phyloP scores from a whole-genome alignment of 2,329 filamentous ascomycete species.

The Sporothrix phasma region DNA sequence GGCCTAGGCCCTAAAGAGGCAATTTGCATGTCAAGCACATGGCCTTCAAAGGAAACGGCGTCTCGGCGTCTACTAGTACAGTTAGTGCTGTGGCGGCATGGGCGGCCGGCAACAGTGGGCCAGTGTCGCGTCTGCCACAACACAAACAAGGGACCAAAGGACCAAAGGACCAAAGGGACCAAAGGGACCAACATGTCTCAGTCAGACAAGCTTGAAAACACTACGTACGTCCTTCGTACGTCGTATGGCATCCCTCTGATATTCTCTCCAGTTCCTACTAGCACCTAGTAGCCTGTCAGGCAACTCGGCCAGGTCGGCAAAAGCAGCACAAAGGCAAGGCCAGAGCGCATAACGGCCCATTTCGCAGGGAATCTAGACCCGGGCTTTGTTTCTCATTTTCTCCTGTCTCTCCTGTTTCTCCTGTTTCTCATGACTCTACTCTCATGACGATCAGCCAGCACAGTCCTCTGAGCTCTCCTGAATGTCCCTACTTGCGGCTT shows the following conservation, averaged over 20 bases:
- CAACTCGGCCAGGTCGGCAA: not conserved
- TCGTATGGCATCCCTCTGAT: not conserved
- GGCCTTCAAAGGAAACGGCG: not conserved
- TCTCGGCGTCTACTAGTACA: not conserved
- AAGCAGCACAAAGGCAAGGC: no score
- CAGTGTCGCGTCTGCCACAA: not conserved
- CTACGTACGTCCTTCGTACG: no score
- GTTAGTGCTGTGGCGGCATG: not conserved
- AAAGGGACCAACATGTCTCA: not conserved
- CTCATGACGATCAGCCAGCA: not conserved
- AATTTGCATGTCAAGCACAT: not conserved
- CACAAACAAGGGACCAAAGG: not conserved
- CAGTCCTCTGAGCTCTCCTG: not conserved
- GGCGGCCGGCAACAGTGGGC: not conserved
- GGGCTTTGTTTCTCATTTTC: not conserved
- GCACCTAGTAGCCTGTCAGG: no score
- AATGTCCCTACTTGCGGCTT: no score
- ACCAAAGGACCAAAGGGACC: no score
- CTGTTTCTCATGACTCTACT: no score
- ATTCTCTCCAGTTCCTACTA: not conserved
- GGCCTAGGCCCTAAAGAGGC: not conserved
- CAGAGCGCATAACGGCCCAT: not conserved
- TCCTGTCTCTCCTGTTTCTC: no score
- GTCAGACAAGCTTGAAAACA: no score
- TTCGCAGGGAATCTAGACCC: not conserved